Evolutionary conservation across 2,329 filamentous ascomycete genomes (phyloP), one percentile per base, ranked within the genome.

Genomic region (Fusarium pseudocircinatum): DNA sequence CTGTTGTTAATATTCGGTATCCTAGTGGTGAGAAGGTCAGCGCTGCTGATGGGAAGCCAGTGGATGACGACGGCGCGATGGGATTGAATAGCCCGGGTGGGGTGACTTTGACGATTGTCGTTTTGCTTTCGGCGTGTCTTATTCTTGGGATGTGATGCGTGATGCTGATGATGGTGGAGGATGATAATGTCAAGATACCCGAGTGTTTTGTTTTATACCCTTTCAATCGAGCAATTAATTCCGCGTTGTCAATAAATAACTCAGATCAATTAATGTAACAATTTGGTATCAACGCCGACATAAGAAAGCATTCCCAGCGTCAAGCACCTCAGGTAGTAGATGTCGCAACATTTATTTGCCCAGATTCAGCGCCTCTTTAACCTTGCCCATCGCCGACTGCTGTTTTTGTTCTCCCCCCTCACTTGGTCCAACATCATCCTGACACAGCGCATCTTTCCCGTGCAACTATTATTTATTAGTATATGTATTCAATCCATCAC

Each of bases 1-100:
- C 84, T 0, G 86, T 88, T 10, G 85, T 82, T 59, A 86, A 88
- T 69, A 84, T 88, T 46, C 74, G 79, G 30, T 88, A 88, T 63
- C 83, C 83, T 2, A 84, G 79, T 5, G 86, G 85, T 6, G 73
- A 84, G 36, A 81, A 78, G 54, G 82, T 86, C 2, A 67, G 82
- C 28, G 85, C 84, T 2, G 67, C 72, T 2, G 74, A 73, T 40
- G 73, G 77, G 1, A 63, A 62, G 46, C 63, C 67, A 7, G 71
- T 39, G 6, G 66, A 73, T 18, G 69, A 72, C 18, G 62, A 72
- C 10, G 24, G 53, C 4, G 68, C 64, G 5, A 43, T 47, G 18
- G 68, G 47, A 7, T 42, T 63, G 11, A 36, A 37, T 3, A 60
- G 50, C 6, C 69, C 71, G 1, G 34, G 6, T 34, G 32, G 32